phyloP scores from a whole-genome alignment of 345 rosid species.

The Passiflora organensis region DNA sequence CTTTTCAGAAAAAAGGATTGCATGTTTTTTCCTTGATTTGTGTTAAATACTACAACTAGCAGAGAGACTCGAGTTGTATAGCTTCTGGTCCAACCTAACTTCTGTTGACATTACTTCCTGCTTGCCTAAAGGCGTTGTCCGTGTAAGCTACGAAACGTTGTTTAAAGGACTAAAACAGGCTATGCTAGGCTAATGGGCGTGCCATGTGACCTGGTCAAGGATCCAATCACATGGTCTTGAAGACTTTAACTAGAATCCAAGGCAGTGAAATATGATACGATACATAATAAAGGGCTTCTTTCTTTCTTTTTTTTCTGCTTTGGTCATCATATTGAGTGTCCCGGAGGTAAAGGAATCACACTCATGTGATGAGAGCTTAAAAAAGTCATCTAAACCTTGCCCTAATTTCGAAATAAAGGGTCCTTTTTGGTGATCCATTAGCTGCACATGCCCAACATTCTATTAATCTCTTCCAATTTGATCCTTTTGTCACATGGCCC shows the following conservation, averaged over 20 bases:
- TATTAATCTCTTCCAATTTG: slow-evolving; percentile 6
- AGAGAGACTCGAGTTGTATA: background rate
- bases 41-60: background rate
- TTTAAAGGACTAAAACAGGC: background rate
- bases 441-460: slow-evolving; percentile 41
- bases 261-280: slow-evolving; percentile 18
- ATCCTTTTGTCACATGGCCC: slow-evolving; percentile 36
- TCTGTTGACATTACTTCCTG: slow-evolving; percentile 11
- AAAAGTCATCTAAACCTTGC: slow-evolving; percentile 15
- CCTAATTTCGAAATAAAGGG: slow-evolving; percentile 20
- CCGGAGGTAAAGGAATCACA: slow-evolving; percentile 36
- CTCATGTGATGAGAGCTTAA: slow-evolving; percentile 28
- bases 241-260: slow-evolving; percentile 45
- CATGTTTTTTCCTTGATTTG: background rate
- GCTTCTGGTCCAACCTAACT: background rate
- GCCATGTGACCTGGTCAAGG: slow-evolving; percentile 10
- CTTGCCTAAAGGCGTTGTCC: slow-evolving; percentile 15
- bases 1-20: slow-evolving; percentile 9
- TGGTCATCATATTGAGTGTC: slow-evolving; percentile 34
- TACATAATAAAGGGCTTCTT: slow-evolving; percentile 3
- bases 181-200: slow-evolving; percentile 1
- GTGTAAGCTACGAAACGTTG: slow-evolving; percentile 1
- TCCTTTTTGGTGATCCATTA: slow-evolving; percentile 11
- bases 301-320: slow-evolving; percentile 7
- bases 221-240: slow-evolving; percentile 32